Base-by-base conservation (phyloP, 306 rosid genomes). In the Hippophae rhamnoides region DNA sequence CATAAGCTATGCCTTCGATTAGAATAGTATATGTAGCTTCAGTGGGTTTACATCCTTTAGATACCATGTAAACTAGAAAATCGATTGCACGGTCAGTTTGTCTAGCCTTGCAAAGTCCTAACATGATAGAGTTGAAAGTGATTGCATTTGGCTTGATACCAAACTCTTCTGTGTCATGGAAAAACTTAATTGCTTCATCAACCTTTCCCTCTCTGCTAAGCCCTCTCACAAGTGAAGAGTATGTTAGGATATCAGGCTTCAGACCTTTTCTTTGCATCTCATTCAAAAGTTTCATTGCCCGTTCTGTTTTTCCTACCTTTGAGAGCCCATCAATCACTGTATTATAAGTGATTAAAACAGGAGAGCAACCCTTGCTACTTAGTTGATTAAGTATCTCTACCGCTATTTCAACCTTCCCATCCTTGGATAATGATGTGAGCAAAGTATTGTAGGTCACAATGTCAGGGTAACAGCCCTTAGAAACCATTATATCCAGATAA, bases 401-500 rank as follows among this genome's bases (percentile, higher is more conserved):
- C 6, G 99, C 96, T 54, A 72, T 79, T 57, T 85, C 90, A 69
- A 92, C 96, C 72, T 92, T 92, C 76, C 95, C 96, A 38, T 88
- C 99, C 79, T 77, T 92, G 82, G 95, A 88, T 60, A 92, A 71
- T 7, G 96, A 96, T 5, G 88, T 84, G 41, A 92, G 87, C 77
- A 88, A 73, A 60, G 96, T 92, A 67, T 92, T 92, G 74, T 92
- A 92, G 38, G 95, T 86, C 73, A 88, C 96, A 57, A 88, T 92
- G 68, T 92, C 94, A 0, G 99, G 99, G 72, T 84, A 92, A 74
- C 96, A 92, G 23, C 99, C 99, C 73, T 90, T 73, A 3, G 93
- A 74, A 42, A 82, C 95, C 99, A 92, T 92, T 69, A 78, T 44
- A 62, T 92, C 90, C 78, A 92, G 69, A 69, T 82, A 92, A 74